Evolutionary conservation across 768 basidiomycete genomes (phyloP), one percentile per base, ranked within the genome.

Genomic region (Mycena crocata): DNA sequence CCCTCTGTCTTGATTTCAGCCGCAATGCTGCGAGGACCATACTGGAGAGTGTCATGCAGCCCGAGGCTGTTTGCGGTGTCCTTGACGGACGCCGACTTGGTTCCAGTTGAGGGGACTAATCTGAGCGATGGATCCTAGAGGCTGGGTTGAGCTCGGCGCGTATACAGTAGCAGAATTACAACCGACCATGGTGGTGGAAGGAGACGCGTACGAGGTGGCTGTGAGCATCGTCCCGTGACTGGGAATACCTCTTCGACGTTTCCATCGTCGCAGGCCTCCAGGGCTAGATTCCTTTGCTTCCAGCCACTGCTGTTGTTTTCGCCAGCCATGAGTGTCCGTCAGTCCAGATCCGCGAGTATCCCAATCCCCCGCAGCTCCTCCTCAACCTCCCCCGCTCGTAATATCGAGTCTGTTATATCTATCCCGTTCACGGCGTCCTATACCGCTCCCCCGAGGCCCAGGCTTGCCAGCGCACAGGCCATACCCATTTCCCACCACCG

Each of bases 21-120:
- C 0, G 92, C 92, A 67, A 98, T 85, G 72, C 85, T 94, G 64
- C 92, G 88, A 24, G 91, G 89, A 4, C 97, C 97, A 79, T 96
- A 89, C 56, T 88, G 86, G 60, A 99, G 85, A 4, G 93, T 89
- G 77, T 98, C 95, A 77, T 98, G 97, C 2, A 95, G 84, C 42
- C 96, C 96, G 58, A 94, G 81, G 68, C 85, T 85, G 78, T 91
- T 92, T 57, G 88, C 85, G 8, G 89, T 94, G 76, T 89, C 85
- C 65, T 86, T 79, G 49, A 93, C 74, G 6, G 93, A 88, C 2
- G 91, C 93, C 15, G 85, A 80, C 77, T 91, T 89, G 54, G 84
- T 74, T 44, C 78, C 74, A 57, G 75, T 71, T 8, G 84, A 78
- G 19, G 94, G 94, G 2, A 91, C 87, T 68, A 95, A 79, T 70